phyloP scores from a whole-genome alignment of 495 filamentous ascomycete species.

The Achaetomiella virescens region DNA sequence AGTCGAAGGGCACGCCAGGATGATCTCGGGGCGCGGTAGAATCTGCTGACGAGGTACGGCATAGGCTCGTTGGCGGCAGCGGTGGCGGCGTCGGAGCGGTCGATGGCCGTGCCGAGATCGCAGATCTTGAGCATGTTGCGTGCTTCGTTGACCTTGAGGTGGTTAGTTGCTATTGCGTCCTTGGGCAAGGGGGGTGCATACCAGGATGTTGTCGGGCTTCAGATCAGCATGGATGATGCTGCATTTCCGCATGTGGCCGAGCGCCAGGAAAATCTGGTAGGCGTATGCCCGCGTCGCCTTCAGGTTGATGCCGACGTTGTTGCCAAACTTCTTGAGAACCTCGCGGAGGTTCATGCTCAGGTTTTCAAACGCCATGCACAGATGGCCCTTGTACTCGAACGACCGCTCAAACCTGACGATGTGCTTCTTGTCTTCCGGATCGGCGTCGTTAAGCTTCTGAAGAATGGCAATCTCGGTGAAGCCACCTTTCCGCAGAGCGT shows the following conservation, averaged over 20 bases:
- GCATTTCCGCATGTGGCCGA: constrained; percentile 80
- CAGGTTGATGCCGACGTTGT: constrained; percentile 83
- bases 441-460: constrained; percentile 70
- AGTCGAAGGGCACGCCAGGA: constrained; percentile 94
- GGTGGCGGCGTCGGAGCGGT: constrained; percentile 63
- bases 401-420: constrained; percentile 76
- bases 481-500: constrained; percentile 89
- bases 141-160: constrained; percentile 63
- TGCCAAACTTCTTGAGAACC: constrained; percentile 94
- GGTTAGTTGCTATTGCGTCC: constrained; percentile 5
- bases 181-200: constrained; percentile 20
- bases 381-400: constrained; percentile 91
- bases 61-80: constrained; percentile 74
- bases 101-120: constrained; percentile 89
- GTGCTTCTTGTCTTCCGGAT: constrained; percentile 89
- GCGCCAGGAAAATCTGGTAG: constrained; percentile 85
- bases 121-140: constrained; percentile 87
- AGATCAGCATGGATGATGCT: constrained; percentile 92
- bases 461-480: constrained; percentile 90
- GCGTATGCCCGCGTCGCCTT: constrained; percentile 81
- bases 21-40: constrained; percentile 97
- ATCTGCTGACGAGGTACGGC: constrained; percentile 90
- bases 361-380: constrained; percentile 97
- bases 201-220: constrained; percentile 94
- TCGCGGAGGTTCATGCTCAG: constrained; percentile 89